Evolutionary conservation across 139 green algal genomes (phyloP), one percentile per base, ranked within the genome.

Genomic region (Deuterostichococcus epilithicus): DNA sequence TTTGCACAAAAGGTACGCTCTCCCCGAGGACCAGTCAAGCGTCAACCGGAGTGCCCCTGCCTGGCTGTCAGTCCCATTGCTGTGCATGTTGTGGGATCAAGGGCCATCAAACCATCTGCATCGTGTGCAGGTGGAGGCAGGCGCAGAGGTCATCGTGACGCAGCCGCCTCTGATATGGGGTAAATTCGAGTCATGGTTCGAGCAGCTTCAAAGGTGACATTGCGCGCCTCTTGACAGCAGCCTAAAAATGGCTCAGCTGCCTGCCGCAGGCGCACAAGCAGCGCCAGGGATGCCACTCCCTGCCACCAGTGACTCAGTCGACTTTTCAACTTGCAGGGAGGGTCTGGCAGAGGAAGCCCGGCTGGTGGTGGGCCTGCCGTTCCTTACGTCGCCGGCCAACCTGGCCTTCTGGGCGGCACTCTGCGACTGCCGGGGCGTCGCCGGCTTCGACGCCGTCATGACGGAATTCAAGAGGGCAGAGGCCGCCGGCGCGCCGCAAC

Each of bases 91-190:
- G n/a, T n/a, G n/a, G n/a, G n/a, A n/a, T n/a, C n/a, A n/a, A n/a
- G n/a, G n/a, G n/a, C n/a, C n/a, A n/a, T n/a, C 13, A 60, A 60
- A 60, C 18, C 45, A 60, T 70, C 63, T 20, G 8, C 63, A 70
- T 70, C 63, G 63, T 35, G 15, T 66, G n/a, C 89, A 95, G 83
- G 72, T 88, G 0, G 81, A 86, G 6, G 75, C 78, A 15, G 91
- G 90, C 1, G 90, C 90, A 26, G 76, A 86, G 47, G 82, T 88
- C 28, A 70, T 95, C 1, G 66, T 95, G 23, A 95, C 91, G 0
- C 91, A 95, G 83, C 91, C 91, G 8, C 90, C 88, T 1, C 74
- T 95, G 47, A 78, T 90, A 39, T 88, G 86, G 85, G 25, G 59
- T 3, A 72, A 72, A 1, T 89, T 88, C 70, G 78, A 85, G 44